phyloP scores from a whole-genome alignment of 2,329 filamentous ascomycete genomes.

The Stachybotrys chlorohalonatus region DNA sequence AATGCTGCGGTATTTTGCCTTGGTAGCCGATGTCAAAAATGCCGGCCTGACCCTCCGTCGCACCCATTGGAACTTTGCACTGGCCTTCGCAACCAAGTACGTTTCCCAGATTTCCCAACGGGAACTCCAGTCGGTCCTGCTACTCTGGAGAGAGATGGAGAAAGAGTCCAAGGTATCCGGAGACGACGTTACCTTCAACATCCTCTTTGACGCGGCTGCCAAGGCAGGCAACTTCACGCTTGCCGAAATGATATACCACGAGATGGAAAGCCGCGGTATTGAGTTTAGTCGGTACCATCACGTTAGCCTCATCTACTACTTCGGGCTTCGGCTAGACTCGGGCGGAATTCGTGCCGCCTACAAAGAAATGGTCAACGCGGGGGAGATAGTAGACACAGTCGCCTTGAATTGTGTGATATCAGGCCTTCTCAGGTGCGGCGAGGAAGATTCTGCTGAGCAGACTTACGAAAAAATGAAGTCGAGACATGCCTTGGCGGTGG shows the following conservation, averaged over 20 bases:
- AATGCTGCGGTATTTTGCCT: constrained; percentile 74
- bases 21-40: constrained; percentile 75
- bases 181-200: constrained; percentile 81
- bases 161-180: constrained; percentile 52
- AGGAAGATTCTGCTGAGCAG: constrained; percentile 66
- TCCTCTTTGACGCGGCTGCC: constrained; percentile 80
- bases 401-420: constrained; percentile 82
- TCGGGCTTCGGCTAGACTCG: constrained; percentile 66
- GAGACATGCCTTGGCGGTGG: constrained; percentile 32
- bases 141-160: constrained; percentile 89
- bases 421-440: constrained; percentile 66
- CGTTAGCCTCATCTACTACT: constrained; percentile 74
- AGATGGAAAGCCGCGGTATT: constrained; percentile 65
- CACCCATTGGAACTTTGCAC: constrained; percentile 75
- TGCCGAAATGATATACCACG: constrained; percentile 74
- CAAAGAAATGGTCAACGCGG: constrained; percentile 69
- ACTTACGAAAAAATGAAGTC: constrained; percentile 80
- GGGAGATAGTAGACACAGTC: constrained; percentile 80
- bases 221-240: constrained; percentile 77
- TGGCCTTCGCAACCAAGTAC: constrained; percentile 70
- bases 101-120: constrained; percentile 50
- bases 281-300: constrained; percentile 70
- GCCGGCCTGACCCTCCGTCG: constrained; percentile 59
- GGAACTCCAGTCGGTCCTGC: constrained; percentile 53
- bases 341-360: constrained; percentile 70